Evolutionary conservation across 2,329 filamentous ascomycete species (phyloP).

Genomic region (Sporothrix dimorphospora): DNA sequence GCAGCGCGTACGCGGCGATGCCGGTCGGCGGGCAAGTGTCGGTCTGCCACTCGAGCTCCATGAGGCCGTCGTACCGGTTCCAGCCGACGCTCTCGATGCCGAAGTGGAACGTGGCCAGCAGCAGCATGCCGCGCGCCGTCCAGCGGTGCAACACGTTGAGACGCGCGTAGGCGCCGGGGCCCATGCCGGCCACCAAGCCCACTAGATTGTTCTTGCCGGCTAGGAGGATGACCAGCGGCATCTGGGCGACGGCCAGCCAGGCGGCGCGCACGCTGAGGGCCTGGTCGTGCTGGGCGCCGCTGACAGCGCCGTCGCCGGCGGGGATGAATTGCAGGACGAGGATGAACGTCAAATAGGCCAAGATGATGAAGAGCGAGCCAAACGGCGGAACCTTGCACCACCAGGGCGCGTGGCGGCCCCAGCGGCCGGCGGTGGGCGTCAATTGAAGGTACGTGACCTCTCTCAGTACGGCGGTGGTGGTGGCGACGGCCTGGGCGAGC

Average conservation of each 20-base stretch:
- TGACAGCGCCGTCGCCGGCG: not conserved
- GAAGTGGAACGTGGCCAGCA: constrained; percentile 8
- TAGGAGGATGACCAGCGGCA: not conserved
- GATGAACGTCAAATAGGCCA: not conserved
- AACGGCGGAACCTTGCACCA: not conserved
- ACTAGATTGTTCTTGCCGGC: not conserved
- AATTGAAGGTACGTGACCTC: not conserved
- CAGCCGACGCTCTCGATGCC: constrained; percentile 7
- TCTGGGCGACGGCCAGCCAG: constrained; percentile 1
- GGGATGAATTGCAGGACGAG: constrained; percentile 4
- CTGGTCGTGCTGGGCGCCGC: constrained; percentile 6
- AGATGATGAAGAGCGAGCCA: not conserved
- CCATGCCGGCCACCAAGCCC: not conserved
- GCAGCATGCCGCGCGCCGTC: not conserved
- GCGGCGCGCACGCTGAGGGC: not conserved
- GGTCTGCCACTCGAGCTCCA: not conserved
- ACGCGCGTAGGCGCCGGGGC: not conserved
- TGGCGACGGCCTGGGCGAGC: not conserved
- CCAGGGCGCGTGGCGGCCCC: not conserved
- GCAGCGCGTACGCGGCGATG: not conserved
- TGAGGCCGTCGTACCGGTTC: not conserved
- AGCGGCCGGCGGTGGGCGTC: not conserved
- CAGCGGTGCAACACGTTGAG: not conserved
- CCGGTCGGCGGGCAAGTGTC: not conserved
- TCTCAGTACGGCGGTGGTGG: not conserved